Evolutionary conservation across 2,329 filamentous ascomycete species (phyloP).

Genomic region (Verticillium alfalfae): DNA sequence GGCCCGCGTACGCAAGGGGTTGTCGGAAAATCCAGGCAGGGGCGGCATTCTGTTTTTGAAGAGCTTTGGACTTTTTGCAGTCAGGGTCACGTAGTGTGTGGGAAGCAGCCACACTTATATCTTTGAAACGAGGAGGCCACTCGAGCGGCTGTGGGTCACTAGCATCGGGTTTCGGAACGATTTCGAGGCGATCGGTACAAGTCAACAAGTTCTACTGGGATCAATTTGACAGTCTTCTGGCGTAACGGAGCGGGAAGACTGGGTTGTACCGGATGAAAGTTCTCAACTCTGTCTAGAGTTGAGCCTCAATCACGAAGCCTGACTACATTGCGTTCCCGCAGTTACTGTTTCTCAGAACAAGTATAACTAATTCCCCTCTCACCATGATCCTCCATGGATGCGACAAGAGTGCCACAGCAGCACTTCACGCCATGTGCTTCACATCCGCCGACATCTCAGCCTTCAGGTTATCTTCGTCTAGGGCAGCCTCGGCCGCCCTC

Average conservation of each 20-base stretch:
- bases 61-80: no score
- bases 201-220: no score
- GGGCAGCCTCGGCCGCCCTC: not conserved
- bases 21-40: conserved; percentile 33
- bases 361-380: no score
- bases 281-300: no score
- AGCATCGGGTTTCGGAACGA: not conserved
- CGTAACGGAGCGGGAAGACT: no score
- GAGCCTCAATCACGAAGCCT: no score
- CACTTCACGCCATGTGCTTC: conserved; percentile 6
- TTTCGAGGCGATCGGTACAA: not conserved
- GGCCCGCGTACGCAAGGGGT: conserved; percentile 25
- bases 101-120: not conserved
- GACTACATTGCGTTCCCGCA: no score
- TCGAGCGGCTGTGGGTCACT: not conserved
- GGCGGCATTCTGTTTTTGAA: conserved; percentile 22
- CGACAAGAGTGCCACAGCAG: not conserved
- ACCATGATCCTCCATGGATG: no score
- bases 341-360: no score
- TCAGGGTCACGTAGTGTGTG: no score
- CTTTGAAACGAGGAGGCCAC: not conserved
- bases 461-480: conserved; percentile 7
- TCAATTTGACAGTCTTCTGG: no score
- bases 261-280: no score
- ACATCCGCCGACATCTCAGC: not conserved